Evolutionary conservation across 2,329 filamentous ascomycete genomes (phyloP).

Genomic region (Colletotrichum tofieldiae): DNA sequence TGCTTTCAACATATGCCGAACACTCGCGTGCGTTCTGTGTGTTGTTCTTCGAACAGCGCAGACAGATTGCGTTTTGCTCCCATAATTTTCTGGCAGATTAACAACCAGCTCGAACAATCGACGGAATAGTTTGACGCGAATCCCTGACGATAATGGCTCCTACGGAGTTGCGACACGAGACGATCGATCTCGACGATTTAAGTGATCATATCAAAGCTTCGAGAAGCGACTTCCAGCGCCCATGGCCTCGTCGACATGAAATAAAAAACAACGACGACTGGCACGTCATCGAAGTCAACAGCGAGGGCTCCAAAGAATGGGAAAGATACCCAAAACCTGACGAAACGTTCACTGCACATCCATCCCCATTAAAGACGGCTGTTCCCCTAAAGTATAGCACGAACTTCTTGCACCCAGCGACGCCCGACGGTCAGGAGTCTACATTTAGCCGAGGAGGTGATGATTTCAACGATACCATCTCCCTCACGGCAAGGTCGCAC

Average conservation of each 20-base stretch:
- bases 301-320: neutral
- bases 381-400: neutral
- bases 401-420: constrained; percentile 28
- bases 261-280: constrained; percentile 8
- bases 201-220: constrained; percentile 11
- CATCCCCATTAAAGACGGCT: constrained; percentile 1
- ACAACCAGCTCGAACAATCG: constrained; percentile 10
- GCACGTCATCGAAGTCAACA: neutral
- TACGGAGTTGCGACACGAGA: constrained; percentile 2
- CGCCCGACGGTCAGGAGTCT: constrained; percentile 14
- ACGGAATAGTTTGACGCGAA: neutral
- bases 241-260: constrained; percentile 7
- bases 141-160: constrained; percentile 7
- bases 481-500: constrained; percentile 13
- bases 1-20: neutral
- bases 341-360: neutral
- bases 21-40: neutral
- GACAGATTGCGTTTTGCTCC: neutral
- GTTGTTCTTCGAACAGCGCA: neutral
- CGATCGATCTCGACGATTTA: constrained; percentile 31
- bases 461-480: constrained; percentile 17
- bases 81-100: neutral
- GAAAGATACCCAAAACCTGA: neutral
- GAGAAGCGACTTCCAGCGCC: neutral
- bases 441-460: neutral